Evolutionary conservation across 768 basidiomycete genomes (phyloP).

Genomic region (Mycena metata): DNA sequence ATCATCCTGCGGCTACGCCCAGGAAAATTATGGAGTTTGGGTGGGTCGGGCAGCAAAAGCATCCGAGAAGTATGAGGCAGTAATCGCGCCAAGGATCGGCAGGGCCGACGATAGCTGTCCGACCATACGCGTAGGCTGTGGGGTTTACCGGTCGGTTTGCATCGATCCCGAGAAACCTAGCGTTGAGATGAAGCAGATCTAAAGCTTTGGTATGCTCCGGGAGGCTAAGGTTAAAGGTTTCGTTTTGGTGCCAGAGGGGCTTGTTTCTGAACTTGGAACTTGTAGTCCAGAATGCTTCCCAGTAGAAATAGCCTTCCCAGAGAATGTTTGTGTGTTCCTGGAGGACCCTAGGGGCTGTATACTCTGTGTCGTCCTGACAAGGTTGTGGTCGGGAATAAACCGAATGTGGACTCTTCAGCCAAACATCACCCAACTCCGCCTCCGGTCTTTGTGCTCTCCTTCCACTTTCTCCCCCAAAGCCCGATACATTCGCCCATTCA

Average conservation of each 20-base stretch:
- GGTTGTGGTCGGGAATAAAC: neutral
- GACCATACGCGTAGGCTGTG: neutral
- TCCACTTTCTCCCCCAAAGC: neutral
- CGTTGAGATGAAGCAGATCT: neutral
- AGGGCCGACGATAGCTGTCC: slow-evolving; percentile 4
- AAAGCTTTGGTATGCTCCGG: no score
- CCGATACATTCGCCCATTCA: slow-evolving; percentile 9
- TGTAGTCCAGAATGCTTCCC: no score
- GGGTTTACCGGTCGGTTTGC: neutral
- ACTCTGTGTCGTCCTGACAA: neutral
- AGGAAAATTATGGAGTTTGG: neutral
- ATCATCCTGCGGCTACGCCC: no score
- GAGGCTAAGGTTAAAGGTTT: no score
- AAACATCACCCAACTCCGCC: slow-evolving; percentile 6
- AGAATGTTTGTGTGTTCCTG: no score
- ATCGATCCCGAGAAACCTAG: neutral
- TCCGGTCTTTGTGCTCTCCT: neutral
- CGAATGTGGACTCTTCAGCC: neutral
- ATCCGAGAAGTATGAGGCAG: slow-evolving; percentile 4
- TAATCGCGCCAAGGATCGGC: neutral
- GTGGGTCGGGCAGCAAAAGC: neutral
- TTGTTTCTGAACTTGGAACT: no score
- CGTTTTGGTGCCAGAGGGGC: no score
- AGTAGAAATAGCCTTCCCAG: no score
- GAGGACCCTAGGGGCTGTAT: no score